Evolutionary conservation across 306 rosid species (phyloP), one percentile per base, ranked within the genome.

Genomic region (Parietaria judaica): DNA sequence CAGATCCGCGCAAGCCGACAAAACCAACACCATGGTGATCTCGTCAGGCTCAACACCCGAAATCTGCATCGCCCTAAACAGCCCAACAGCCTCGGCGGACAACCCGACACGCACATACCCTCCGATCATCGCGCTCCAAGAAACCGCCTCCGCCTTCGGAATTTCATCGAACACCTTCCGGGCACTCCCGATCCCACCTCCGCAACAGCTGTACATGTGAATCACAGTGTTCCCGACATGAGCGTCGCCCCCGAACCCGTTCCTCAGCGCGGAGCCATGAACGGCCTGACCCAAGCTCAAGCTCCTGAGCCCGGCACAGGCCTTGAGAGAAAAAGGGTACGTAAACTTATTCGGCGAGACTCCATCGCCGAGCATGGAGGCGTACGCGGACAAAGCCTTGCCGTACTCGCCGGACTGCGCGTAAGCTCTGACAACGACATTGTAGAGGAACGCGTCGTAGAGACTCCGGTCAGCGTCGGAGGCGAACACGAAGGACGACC

Each of bases 111-210:
- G 85, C 8, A 78, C 95, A 65, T 63, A 87, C 38, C 97, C 97
- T 0, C 89, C 96, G 55, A 91, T 83, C 89, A 91, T 85, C 8
- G 96, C 91, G 68, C 95, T 91, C 96, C 97, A 91, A 1, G 96
- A 76, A 7, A 91, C 89, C 12, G 87, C 80, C 61, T 91, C 91
- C 60, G 13, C 14, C 70, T 63, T 76, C 3, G 83, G 69, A 79
- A 78, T 79, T 71, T 76, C 86, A 66, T 85, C 97, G 23, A 87
- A 91, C 84, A 91, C 67, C 73, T 80, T 87, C 47, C 80, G 58
- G 0, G 95, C 97, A 58, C 80, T 44, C 35, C 60, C 72, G 54
- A 79, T 55, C 67, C 87, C 96, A 14, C 72, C 80, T 3, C 56
- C 43, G 63, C 85, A 67, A 8, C 89, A 78, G 36, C 85, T 76